Percentiles rank a stretch among this genome's conserved stretches.
Conservation (phyloP, 805 yeast genomes). For the Yarrowia divulgata region DNA sequence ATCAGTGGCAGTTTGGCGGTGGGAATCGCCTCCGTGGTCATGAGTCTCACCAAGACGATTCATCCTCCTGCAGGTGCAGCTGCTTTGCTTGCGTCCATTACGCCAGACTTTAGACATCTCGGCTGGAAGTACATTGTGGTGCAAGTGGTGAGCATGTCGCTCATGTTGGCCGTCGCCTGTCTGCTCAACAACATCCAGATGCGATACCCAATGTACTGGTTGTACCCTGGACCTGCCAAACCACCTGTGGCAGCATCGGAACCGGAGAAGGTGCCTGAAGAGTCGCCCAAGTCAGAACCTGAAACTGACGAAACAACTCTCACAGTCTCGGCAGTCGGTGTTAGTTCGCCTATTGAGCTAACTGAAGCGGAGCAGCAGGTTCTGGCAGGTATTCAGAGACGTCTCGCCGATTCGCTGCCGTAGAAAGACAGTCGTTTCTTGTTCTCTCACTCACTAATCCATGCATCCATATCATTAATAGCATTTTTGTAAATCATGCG, state of each 20-base stretch:
- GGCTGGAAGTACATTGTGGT: slow-evolving; percentile 73
- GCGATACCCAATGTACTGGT: slow-evolving; percentile 66
- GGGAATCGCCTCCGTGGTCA: slow-evolving; percentile 59
- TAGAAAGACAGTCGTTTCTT: background rate
- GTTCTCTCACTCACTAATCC: background rate
- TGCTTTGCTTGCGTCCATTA: slow-evolving; percentile 64
- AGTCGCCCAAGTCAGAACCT: background rate
- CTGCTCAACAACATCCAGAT: slow-evolving; percentile 62
- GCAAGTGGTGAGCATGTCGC: slow-evolving; percentile 58
- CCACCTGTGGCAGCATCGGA: slow-evolving; percentile 2
- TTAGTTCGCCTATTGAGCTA: slow-evolving; percentile 1
- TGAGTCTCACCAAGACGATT: slow-evolving; percentile 62
- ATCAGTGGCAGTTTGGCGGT: slow-evolving; percentile 66
- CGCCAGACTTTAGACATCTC: slow-evolving; percentile 56
- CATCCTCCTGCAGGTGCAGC: slow-evolving; percentile 81
- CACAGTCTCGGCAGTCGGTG: background rate
- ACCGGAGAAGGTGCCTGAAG: background rate
- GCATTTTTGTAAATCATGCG: background rate
- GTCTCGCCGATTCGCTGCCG: background rate
- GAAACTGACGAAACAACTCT: slow-evolving; percentile 6
- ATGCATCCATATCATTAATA: slow-evolving; percentile 10
- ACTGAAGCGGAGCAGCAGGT: slow-evolving; percentile 8
- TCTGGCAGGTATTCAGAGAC: background rate
- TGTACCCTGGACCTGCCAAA: slow-evolving; percentile 53
- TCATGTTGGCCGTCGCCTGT: slow-evolving; percentile 60